phyloP scores from a whole-genome alignment of 352 stramenopile genomes.

The Saprolegnia parasitica region DNA sequence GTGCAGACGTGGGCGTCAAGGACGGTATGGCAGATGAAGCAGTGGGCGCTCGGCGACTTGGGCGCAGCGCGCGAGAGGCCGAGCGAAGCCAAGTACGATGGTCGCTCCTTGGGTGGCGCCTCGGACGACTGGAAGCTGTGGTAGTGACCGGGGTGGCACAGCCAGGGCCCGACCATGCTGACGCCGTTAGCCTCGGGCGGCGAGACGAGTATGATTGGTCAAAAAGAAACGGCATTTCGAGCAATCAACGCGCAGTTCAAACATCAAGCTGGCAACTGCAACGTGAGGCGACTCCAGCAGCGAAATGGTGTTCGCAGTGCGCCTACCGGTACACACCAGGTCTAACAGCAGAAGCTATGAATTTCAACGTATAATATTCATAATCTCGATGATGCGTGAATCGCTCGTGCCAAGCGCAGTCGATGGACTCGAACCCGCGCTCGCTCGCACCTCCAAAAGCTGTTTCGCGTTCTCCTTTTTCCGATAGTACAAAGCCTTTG shows the following conservation, averaged over 20 bases:
- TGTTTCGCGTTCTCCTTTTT: no score
- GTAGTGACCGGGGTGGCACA: slow-evolving; percentile 17
- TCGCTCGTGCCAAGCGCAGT: no score
- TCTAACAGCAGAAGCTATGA: no score
- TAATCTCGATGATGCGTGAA: no score
- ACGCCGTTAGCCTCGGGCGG: not conserved
- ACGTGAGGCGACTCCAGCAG: no score
- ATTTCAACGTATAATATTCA: no score
- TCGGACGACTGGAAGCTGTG: slow-evolving; percentile 16
- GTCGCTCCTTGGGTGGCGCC: not conserved
- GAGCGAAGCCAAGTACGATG: not conserved
- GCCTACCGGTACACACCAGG: no score
- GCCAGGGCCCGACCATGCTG: slow-evolving; percentile 13
- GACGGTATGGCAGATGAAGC: not conserved
- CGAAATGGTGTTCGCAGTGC: no score
- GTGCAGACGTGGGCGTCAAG: not conserved
- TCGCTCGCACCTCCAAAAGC: no score
- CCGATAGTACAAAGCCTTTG: no score
- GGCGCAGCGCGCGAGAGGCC: not conserved
- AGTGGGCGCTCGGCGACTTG: slow-evolving; percentile 11
- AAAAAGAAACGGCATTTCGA: not conserved
- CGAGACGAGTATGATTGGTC: slow-evolving; percentile 14
- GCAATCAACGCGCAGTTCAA: not conserved
- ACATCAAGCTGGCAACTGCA: no score
- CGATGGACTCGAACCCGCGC: no score